These are phyloP conservation scores for Nicotiana noctiflora DNA, from an alignment of 257 asterid genomes.

Conservation along the genomic window DNA sequence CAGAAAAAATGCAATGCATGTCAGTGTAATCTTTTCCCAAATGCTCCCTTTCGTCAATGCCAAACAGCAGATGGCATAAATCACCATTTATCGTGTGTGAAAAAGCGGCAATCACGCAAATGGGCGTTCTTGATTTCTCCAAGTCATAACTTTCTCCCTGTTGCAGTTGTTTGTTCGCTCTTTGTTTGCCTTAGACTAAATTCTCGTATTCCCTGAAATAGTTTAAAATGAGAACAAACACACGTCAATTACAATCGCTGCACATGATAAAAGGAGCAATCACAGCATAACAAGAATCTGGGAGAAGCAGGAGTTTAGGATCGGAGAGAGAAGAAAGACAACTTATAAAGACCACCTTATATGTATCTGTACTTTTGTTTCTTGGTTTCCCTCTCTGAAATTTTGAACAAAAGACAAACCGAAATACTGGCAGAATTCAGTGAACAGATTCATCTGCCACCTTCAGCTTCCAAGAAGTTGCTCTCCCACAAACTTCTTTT, in stretches of 20 bases:
- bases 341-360: no score
- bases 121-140: slow-evolving; percentile 9
- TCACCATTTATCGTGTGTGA: slow-evolving; percentile 4
- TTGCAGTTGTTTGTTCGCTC: slow-evolving; percentile 15
- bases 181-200: slow-evolving; percentile 23
- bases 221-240: neutral
- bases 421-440: neutral
- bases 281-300: neutral
- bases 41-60: slow-evolving; percentile 1
- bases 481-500: neutral
- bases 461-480: neutral
- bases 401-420: neutral
- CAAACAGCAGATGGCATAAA: slow-evolving; percentile 7
- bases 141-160: slow-evolving; percentile 13
- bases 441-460: neutral
- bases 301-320: neutral
- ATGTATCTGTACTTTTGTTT: no score
- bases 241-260: neutral
- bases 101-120: slow-evolving; percentile 13
- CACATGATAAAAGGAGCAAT: neutral
- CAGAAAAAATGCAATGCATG: slow-evolving; percentile 10
- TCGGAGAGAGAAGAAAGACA: neutral
- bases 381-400: neutral
- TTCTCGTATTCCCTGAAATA: slow-evolving; percentile 29
- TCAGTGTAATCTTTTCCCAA: slow-evolving; percentile 1